Base-by-base conservation (phyloP, 805 yeast species). In the Kodamaea lidongshanica region DNA sequence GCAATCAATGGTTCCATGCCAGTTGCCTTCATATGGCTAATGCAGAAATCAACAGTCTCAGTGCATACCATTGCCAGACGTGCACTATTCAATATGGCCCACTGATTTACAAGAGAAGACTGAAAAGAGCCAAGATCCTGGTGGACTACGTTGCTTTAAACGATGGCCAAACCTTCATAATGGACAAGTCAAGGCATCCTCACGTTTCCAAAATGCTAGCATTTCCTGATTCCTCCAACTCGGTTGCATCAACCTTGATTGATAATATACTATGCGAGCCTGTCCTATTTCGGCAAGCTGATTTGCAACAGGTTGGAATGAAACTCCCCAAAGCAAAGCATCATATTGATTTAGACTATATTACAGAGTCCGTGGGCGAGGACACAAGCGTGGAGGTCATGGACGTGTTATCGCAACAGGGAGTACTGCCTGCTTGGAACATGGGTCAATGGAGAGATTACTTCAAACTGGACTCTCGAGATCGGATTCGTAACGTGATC, bases 381-480 rank as follows among this genome's bases (percentile, higher is more conserved):
- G 80, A 77, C 21, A 56, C 58, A 4, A 69, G 68, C 1, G 70
- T 87, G 1, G 94, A 84, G 33, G 95, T 87, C 2, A 84, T 87
- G 89, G 95, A 87, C 50, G 94, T 85, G 3, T 64, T 81, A 13
- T 78, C 94, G 0, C 96, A 87, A 45, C 79, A 79, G 33, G 70
- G 74, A 21, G 65, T 62, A 16, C 47, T 63, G 8, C 74, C 78
- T 0, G 67, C 70, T 8, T 86, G 95, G 95, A 65, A 70, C 12
- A 53, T 86, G 61, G 68, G 68, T 1, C 65, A 62, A 37, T 87
- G 96, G 95, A 58, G 75, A 32, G 78, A 80, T 20, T 87, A 86
- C 52, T 84, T 75, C 52, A 53, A 63, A 15, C 48, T 62, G 1
- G 49, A 46, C 0, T 61, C 63, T 8, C 58, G 89, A 25, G 85